phyloP scores from a whole-genome alignment of 768 basidiomycete species.

The Rhodotorula toruloides region DNA sequence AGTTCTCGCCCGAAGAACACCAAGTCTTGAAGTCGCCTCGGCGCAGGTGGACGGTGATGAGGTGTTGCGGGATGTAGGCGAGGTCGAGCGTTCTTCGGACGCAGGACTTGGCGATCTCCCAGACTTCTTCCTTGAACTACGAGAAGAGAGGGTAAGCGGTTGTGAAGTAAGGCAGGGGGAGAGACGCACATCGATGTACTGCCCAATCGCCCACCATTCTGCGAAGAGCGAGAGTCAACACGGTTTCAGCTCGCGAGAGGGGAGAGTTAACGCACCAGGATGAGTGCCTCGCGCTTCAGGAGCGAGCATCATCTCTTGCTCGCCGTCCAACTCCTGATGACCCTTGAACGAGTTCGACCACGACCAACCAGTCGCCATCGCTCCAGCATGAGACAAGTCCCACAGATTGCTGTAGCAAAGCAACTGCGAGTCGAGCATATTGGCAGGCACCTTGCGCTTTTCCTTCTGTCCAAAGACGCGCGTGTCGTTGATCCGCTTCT shows the following conservation, averaged over 20 bases:
- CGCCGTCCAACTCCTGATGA: conserved; percentile 2
- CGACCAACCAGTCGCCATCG: neutral
- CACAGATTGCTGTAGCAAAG: conserved; percentile 29
- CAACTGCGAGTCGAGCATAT: conserved; percentile 27
- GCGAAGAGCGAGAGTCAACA: neutral
- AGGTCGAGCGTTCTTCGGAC: conserved; percentile 4
- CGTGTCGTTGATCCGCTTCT: conserved; percentile 7
- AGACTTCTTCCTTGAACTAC: conserved; percentile 22
- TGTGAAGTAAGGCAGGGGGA: too few relatives aligned
- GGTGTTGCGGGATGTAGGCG: conserved; percentile 10
- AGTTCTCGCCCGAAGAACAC: conserved; percentile 17
- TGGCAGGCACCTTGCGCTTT: conserved; percentile 7
- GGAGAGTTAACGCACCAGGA: conserved; percentile 1
- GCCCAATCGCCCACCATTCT: conserved; percentile 33
- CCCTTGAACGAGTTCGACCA: conserved; percentile 23
- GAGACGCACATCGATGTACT: conserved; percentile 31
- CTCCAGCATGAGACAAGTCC: conserved; percentile 23
- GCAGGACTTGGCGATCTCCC: conserved; percentile 19
- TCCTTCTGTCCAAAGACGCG: conserved; percentile 8
- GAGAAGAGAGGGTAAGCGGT: neutral
- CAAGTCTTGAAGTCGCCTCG: conserved; percentile 20
- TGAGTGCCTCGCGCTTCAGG: conserved; percentile 17
- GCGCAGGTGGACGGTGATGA: conserved; percentile 24
- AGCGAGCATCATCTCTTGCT: conserved; percentile 15
- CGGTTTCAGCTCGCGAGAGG: neutral